A percentile compares a stretch with the other conserved stretches of the same genome.
These are phyloP conservation scores for Lachnellula arida DNA, from an alignment of 2,329 filamentous ascomycete species.

Conservation along the genomic window DNA sequence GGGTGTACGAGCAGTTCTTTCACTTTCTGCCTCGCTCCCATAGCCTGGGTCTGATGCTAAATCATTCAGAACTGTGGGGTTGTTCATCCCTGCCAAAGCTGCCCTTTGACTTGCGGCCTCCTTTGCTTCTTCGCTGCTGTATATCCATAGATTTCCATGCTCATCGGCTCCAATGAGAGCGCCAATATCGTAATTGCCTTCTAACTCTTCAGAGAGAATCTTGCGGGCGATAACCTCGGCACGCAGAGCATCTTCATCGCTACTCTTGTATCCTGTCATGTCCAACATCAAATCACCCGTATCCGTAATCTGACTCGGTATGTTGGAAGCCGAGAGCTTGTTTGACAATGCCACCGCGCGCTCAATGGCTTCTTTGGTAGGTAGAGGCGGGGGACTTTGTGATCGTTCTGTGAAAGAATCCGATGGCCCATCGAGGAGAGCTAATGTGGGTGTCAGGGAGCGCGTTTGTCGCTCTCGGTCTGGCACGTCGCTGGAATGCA, in stretches of 20 bases:
- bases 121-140: constrained; percentile 95
- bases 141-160: constrained; percentile 98
- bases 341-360: constrained; percentile 81
- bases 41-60: constrained; percentile 91
- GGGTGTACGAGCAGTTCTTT: constrained; percentile 45
- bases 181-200: constrained; percentile 94
- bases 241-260: constrained; percentile 83
- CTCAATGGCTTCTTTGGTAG: constrained; percentile 70
- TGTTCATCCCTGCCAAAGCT: constrained; percentile 43
- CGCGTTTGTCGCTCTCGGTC: constrained; percentile 35
- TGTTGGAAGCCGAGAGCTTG: constrained; percentile 84
- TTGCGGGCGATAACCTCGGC: constrained; percentile 92
- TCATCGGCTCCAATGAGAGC: constrained; percentile 93
- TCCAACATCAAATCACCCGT: constrained; percentile 94
- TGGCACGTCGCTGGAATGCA: constrained; percentile 25
- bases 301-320: constrained; percentile 87
- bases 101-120: constrained; percentile 71
- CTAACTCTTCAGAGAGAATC: constrained; percentile 85
- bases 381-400: constrained; percentile 70
- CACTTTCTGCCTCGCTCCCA: constrained; percentile 77
- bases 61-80: constrained; percentile 43
- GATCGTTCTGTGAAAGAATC: constrained; percentile 50
- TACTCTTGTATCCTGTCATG: constrained; percentile 95
- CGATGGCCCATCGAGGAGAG: constrained; percentile 21
- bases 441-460: constrained; percentile 36